These are phyloP conservation scores for Lactarius hengduanensis DNA, from an alignment of 768 basidiomycete genomes.

Conservation along the genomic window DNA sequence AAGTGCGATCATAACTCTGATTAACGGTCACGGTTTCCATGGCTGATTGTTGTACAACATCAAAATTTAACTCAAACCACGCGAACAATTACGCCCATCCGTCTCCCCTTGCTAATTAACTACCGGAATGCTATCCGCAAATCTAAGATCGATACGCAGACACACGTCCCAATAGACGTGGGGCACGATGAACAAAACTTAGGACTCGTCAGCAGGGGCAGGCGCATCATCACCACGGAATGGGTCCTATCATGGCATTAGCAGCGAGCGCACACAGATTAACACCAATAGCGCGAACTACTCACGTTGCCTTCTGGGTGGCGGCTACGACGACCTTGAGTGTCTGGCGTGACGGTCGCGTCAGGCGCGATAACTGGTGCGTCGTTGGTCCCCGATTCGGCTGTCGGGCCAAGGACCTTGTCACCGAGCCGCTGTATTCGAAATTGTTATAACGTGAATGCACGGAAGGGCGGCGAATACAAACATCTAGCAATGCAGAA, in stretches of 20 bases:
- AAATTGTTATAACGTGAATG: background rate
- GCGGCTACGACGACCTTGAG: constrained; percentile 15
- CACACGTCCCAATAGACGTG: background rate
- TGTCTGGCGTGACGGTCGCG: background rate
- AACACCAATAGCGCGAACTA: background rate
- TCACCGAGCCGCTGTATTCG: constrained; percentile 8
- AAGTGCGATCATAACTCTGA: background rate
- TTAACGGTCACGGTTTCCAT: background rate
- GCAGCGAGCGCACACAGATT: background rate
- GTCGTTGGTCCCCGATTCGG: background rate
- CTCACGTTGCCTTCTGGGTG: constrained; percentile 12
- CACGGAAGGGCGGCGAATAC: background rate
- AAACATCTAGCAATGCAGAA: background rate
- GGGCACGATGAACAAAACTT: background rate
- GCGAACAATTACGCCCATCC: background rate
- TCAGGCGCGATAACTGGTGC: constrained; percentile 5
- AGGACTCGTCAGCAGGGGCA: background rate
- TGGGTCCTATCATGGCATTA: constrained; percentile 19
- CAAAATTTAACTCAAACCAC: background rate
- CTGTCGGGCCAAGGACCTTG: constrained; percentile 10
- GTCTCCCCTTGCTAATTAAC: background rate
- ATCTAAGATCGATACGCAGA: background rate
- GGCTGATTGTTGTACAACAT: background rate
- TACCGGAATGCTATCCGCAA: background rate
- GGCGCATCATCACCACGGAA: background rate